phyloP scores from a whole-genome alignment of 1,139 yeast genomes.

The Saccharomyces hybrid region DNA sequence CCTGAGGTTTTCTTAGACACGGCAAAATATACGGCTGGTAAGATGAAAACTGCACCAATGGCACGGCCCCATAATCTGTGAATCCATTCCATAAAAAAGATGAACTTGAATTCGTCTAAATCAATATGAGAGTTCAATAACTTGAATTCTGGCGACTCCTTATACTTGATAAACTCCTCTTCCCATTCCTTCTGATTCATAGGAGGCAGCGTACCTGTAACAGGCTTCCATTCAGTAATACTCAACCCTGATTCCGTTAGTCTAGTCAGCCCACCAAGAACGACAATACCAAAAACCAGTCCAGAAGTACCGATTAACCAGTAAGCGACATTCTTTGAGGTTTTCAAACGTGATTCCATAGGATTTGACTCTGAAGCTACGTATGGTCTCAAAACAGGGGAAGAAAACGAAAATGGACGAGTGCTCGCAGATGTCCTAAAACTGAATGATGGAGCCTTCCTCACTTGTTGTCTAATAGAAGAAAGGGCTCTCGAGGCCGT shows the following conservation, averaged over 20 bases:
- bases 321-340: conserved; percentile 53
- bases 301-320: conserved; percentile 90
- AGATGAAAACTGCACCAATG: conserved; percentile 72
- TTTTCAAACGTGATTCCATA: conserved; percentile 2
- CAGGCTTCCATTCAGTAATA: conserved; percentile 98
- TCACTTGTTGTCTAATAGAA: neutral
- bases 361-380: neutral
- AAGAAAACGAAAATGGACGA: conserved; percentile 5
- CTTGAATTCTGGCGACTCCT: conserved; percentile 83
- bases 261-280: conserved; percentile 93
- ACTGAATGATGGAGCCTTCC: neutral
- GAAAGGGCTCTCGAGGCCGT: conserved; percentile 2
- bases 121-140: conserved; percentile 84
- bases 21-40: conserved; percentile 83
- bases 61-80: conserved; percentile 89
- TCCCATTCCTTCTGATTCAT: conserved; percentile 43
- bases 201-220: conserved; percentile 92
- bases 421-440: neutral
- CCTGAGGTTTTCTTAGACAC: conserved; percentile 54
- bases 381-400: neutral
- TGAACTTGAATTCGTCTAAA: conserved; percentile 88
- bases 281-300: conserved; percentile 87
- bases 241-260: conserved; percentile 92
- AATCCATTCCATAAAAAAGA: conserved; percentile 96
- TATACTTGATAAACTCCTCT: conserved; percentile 44